A percentile compares a stretch with the other conserved stretches of the same genome.
phyloP scores from a whole-genome alignment of 2,329 filamentous ascomycete species.

The Colletotrichum simmondsii region DNA sequence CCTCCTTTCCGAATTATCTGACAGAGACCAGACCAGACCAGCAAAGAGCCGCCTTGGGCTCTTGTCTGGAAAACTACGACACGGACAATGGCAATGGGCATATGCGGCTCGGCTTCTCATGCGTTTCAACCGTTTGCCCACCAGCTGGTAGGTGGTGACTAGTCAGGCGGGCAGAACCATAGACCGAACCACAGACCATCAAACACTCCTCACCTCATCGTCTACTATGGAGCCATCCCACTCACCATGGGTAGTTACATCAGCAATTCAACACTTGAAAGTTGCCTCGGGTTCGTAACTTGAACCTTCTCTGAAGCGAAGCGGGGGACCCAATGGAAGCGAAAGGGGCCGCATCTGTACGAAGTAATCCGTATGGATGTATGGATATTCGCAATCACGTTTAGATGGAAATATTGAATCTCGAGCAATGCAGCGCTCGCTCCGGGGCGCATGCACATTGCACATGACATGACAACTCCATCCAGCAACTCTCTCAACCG shows the following conservation, averaged over 20 bases:
- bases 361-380: too few species aligned
- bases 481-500: background rate
- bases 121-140: slow-evolving; percentile 27
- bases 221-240: background rate
- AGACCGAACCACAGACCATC: background rate
- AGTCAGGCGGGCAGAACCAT: background rate
- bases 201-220: background rate
- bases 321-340: background rate
- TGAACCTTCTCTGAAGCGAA: background rate
- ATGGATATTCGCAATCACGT: background rate
- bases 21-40: background rate
- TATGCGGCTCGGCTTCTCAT: background rate
- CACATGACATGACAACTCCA: background rate
- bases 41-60: background rate
- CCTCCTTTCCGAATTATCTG: background rate
- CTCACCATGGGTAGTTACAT: background rate
- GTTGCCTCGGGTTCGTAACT: background rate
- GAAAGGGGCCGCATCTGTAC: background rate
- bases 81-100: background rate
- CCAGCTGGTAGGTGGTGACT: too few species aligned
- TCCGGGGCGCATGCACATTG: background rate
- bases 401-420: background rate
- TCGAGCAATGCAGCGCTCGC: background rate
- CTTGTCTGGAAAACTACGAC: background rate
- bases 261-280: background rate